Base-by-base conservation (phyloP, 2,329 filamentous ascomycete genomes). In the Pestalotiopsis sp. region DNA sequence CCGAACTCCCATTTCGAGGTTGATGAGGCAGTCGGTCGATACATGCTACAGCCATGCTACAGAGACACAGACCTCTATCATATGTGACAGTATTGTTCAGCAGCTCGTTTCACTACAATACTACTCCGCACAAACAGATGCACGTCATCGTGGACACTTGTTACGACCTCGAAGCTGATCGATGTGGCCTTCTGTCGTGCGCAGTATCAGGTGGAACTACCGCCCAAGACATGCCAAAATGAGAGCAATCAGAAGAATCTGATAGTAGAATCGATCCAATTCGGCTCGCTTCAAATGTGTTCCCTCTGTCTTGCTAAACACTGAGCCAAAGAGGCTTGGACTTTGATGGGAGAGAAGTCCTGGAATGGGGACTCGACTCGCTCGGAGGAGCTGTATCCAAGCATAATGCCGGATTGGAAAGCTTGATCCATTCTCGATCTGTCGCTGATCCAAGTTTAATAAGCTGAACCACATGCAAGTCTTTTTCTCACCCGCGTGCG, bases 391-490 rank as follows among this genome's bases (percentile, higher is more conserved):
- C 57, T 27, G 57, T 23, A 27, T 27, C 14, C 57, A 59, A 36
- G 57, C 57, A 27, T 59, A 17, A 59, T 59, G 27, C 23, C 23
- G 23, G 23, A 13, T 5, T 14, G 57, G 23, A n/a, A 23, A 59
- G 57, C 23, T 58, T 20, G 27, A 20, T 27, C 23, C 27, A 41
- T 62, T 31, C n/a, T 36, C 31, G 31, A 36, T 20, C 59, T 62
- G 59, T 52, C 45, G 17, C n/a, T 52, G 45, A 52, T 52, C 45
- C 45, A 52, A 52, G 36, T 62, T 27, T n/a, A 62, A 36, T 39
- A 62, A 62, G 59, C 59, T 62, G 59, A 62, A 62, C 59, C 59
- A 62, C 59, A 62, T 62, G 59, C 59, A 62, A 62, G 59, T 36
- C 14, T n/a, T 20, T 52, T 39, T 36, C 57, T 36, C 57, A 59